phyloP scores from a whole-genome alignment of 169 alveolate species.

The Eimeria praecox region DNA sequence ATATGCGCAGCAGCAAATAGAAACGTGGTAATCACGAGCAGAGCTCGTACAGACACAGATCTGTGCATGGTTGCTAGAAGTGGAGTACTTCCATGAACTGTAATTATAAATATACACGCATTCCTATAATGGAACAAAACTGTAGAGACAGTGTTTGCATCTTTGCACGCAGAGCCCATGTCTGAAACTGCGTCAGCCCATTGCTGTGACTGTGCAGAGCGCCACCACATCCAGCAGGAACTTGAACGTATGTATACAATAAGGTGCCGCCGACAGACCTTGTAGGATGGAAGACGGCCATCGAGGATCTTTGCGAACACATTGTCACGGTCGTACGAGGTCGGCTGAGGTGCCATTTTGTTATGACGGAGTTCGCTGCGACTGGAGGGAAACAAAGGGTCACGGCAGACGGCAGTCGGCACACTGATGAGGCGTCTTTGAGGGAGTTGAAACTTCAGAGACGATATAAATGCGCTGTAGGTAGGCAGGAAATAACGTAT shows the following conservation, averaged over 20 bases:
- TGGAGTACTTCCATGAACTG: background rate
- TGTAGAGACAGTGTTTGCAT: background rate
- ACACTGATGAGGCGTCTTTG: background rate
- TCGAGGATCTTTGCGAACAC: conserved; percentile 79
- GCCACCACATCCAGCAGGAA: too few relatives aligned
- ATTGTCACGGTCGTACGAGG: conserved; percentile 76
- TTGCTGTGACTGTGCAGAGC: background rate
- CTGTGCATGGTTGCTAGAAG: background rate
- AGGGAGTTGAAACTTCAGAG: background rate
- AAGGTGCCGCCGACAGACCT: conserved; percentile 8
- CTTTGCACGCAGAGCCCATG: background rate
- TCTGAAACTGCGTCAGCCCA: background rate
- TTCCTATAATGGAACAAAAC: background rate
- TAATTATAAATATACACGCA: background rate
- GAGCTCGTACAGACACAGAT: background rate
- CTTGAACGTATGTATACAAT: too few relatives aligned
- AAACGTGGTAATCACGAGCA: background rate
- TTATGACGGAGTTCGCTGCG: background rate
- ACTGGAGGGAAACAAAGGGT: background rate
- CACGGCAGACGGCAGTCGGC: background rate
- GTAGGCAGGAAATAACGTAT: background rate
- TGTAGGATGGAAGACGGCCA: conserved; percentile 77
- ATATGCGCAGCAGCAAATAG: too few relatives aligned
- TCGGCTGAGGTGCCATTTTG: conserved; percentile 41
- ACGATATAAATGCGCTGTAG: background rate